Base-by-base conservation (phyloP, 2,329 filamentous ascomycete species). In the Dothideomycetes sp. region DNA sequence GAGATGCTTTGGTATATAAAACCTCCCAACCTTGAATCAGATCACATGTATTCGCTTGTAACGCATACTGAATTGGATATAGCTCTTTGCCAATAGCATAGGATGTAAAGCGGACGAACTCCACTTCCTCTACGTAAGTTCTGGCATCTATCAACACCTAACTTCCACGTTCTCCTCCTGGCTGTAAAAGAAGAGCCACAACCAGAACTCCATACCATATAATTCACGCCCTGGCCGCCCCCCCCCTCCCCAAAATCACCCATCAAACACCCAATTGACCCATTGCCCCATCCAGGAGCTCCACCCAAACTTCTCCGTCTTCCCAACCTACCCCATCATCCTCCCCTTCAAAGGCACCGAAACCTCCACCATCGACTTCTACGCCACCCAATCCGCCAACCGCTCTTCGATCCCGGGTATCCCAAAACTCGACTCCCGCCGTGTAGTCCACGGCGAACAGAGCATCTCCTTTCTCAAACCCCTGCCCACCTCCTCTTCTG, bases 21-120 rank as follows among this genome's bases (percentile, higher is more conserved):
- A n/a, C n/a, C n/a, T n/a, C n/a, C n/a, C n/a, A n/a, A n/a, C n/a
- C n/a, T n/a, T n/a, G n/a, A n/a, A n/a, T n/a, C n/a, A n/a, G n/a
- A n/a, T n/a, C n/a, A n/a, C n/a, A n/a, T n/a, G n/a, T n/a, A n/a
- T n/a, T n/a, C n/a, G n/a, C n/a, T n/a, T n/a, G n/a, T n/a, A n/a
- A n/a, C n/a, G n/a, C n/a, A n/a, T n/a, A n/a, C n/a, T n/a, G n/a
- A n/a, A n/a, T n/a, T n/a, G n/a, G n/a, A n/a, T n/a, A n/a, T n/a
- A n/a, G 45, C 78, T 96, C 45, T 95, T 95, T 61, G 87, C 88
- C 51, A 81, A 82, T 62, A 89, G 81, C 65, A 89, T 95, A 59
- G 88, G 88, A 41, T 79, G 73, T 56, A 89, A 77, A 10, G 72
- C 73, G n/a, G 79, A 94, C 52, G 88, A 95, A 69, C 76, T 94